Percentiles rank a stretch among this genome's conserved stretches.
Evolutionary conservation across 768 basidiomycete genomes (phyloP).

Genomic region (Trametes cingulata): DNA sequence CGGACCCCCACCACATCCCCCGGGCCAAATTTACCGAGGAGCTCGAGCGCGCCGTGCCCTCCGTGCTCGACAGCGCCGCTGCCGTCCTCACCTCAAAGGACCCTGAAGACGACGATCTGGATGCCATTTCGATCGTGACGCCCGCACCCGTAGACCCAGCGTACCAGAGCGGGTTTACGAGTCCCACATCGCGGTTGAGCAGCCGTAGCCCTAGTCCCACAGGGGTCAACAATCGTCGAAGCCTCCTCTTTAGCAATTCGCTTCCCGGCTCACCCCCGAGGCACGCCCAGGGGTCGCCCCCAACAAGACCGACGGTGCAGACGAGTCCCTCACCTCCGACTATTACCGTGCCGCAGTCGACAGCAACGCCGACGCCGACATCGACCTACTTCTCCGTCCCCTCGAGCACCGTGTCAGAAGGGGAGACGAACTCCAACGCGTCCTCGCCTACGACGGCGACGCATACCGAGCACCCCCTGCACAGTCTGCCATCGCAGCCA

Average conservation of each 20-base stretch:
- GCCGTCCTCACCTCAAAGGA: conserved; percentile 54
- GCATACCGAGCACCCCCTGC: conserved; percentile 33
- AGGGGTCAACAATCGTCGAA: conserved; percentile 34
- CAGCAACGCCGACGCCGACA: conserved; percentile 41
- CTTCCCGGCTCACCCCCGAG: conserved; percentile 20
- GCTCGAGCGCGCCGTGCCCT: conserved; percentile 79
- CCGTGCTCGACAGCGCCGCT: conserved; percentile 83
- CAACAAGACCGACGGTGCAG: conserved; percentile 31
- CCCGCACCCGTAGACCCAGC: conserved; percentile 42
- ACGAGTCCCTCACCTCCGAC: conserved; percentile 21
- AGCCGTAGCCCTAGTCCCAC: conserved; percentile 69
- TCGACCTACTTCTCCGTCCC: conserved; percentile 49
- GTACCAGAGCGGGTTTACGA: conserved; percentile 57
- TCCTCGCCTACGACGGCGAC: conserved; percentile 43
- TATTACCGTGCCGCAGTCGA: conserved; percentile 11
- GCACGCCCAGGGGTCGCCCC: conserved; percentile 21
- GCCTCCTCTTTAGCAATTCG: conserved; percentile 38
- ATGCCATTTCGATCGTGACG: conserved; percentile 63
- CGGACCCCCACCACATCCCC: conserved; percentile 73
- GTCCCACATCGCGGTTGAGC: conserved; percentile 63
- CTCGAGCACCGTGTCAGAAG: conserved; percentile 23
- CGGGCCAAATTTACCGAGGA: conserved; percentile 72
- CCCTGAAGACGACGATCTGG: conserved; percentile 45
- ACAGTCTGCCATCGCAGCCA: conserved; percentile 25
- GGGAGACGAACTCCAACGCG: conserved; percentile 33